A percentile compares a stretch with the other conserved stretches of the same genome.
Evolutionary conservation across 2,329 filamentous ascomycete genomes (phyloP).

Genomic region (Botrytis sinoallii): DNA sequence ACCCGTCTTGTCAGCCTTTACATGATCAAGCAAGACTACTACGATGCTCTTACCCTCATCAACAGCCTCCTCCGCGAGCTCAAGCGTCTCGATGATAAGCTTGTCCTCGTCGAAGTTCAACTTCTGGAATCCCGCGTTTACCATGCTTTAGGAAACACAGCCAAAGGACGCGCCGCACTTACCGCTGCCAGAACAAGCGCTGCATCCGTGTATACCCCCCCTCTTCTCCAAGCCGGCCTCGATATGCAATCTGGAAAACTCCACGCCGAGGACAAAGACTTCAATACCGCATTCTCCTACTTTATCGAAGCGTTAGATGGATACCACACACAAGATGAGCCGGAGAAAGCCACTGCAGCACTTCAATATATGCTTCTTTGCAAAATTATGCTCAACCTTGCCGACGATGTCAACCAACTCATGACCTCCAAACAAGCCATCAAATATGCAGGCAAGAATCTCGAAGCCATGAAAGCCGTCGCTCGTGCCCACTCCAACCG

Average conservation of each 20-base stretch:
- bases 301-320: slow-evolving; percentile 99
- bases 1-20: slow-evolving; percentile 89
- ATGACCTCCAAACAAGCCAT: slow-evolving; percentile 95
- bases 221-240: slow-evolving; percentile 88
- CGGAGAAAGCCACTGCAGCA: slow-evolving; percentile 86
- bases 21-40: slow-evolving; percentile 97
- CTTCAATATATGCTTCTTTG: slow-evolving; percentile 99
- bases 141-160: slow-evolving; percentile 92
- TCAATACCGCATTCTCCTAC: slow-evolving; percentile 98
- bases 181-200: slow-evolving; percentile 93
- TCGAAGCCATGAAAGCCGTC: slow-evolving; percentile 99
- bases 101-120: slow-evolving; percentile 96
- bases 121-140: slow-evolving; percentile 95
- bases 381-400: slow-evolving; percentile 99
- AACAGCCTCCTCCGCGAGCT: slow-evolving; percentile 94
- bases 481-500: slow-evolving; percentile 93
- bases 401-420: slow-evolving; percentile 91
- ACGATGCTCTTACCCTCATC: slow-evolving; percentile 94
- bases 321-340: slow-evolving; percentile 89
- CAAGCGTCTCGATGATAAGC: slow-evolving; percentile 97
- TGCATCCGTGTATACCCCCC: slow-evolving; percentile 95
- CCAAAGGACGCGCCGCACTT: slow-evolving; percentile 91
- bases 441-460: slow-evolving; percentile 90
- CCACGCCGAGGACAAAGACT: slow-evolving; percentile 97
- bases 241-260: slow-evolving; percentile 99